These are phyloP conservation scores for Candida labiduridarum DNA, from an alignment of 1,139 yeast genomes.

Conservation along the genomic window DNA sequence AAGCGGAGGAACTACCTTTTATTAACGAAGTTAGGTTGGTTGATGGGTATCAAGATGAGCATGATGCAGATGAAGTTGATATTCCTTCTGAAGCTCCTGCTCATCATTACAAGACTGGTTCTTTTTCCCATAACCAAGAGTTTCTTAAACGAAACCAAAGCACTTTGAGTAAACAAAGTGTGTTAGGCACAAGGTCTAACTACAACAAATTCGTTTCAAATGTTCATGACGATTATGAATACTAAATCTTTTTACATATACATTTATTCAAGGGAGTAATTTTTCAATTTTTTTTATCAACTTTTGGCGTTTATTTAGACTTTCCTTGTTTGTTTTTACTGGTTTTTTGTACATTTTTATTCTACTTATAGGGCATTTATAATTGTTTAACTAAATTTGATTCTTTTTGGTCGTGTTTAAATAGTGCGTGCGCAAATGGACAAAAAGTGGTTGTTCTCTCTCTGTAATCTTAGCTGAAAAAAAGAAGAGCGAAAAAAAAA, in stretches of 20 bases:
- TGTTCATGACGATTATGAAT: conserved; percentile 21
- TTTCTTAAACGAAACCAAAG: conserved; percentile 30
- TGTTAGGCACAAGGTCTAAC: conserved; percentile 45
- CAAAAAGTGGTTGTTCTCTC: neutral
- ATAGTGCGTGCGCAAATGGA: neutral
- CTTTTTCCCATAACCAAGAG: conserved; percentile 1
- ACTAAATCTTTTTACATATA: neutral
- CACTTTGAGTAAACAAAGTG: conserved; percentile 35
- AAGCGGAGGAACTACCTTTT: conserved; percentile 39
- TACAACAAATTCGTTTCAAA: conserved; percentile 42
- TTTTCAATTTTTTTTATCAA: neutral
- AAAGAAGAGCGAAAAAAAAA: neutral
- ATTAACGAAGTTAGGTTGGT: conserved; percentile 39
- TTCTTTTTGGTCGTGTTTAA: neutral
- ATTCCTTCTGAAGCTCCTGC: conserved; percentile 5
- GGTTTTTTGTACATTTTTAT: neutral
- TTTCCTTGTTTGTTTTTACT: neutral
- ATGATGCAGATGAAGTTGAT: neutral
- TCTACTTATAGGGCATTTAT: neutral
- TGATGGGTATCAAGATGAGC: conserved; percentile 14
- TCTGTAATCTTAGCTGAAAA: neutral
- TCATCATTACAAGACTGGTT: conserved; percentile 1
- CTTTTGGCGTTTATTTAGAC: neutral
- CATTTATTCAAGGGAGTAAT: neutral
- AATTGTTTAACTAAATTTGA: neutral